These are phyloP conservation scores for Fonsecaea multimorphosa DNA, from an alignment of 2,329 filamentous ascomycete genomes.

Conservation along the genomic window DNA sequence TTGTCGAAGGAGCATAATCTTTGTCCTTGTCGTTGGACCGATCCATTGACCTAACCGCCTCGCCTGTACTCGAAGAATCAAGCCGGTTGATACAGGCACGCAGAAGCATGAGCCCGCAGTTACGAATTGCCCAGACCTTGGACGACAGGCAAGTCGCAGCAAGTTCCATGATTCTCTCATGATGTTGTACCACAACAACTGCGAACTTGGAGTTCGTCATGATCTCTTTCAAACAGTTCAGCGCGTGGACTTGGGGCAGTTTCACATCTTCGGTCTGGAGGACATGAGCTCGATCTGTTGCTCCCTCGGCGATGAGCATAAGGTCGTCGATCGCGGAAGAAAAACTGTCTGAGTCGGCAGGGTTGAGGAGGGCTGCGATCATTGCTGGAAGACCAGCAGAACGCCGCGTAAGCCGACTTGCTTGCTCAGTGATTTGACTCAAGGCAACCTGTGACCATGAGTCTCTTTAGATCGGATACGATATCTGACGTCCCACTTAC, in stretches of 20 bases:
- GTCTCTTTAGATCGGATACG: neutral
- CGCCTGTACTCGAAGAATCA: conserved; percentile 42
- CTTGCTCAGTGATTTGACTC: conserved; percentile 73
- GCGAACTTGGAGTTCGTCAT: conserved; percentile 83
- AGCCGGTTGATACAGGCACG: conserved; percentile 65
- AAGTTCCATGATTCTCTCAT: conserved; percentile 76
- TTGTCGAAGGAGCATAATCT: conserved; percentile 10
- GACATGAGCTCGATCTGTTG: conserved; percentile 28
- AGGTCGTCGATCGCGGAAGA: conserved; percentile 63
- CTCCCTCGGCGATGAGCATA: conserved; percentile 24
- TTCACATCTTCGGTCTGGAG: conserved; percentile 56
- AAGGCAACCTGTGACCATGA: conserved; percentile 62
- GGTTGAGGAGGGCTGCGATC: conserved; percentile 78
- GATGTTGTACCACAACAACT: conserved; percentile 72
- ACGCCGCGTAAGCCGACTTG: conserved; percentile 79
- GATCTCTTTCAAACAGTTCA: conserved; percentile 91
- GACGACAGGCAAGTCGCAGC: conserved; percentile 80
- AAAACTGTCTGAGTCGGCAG: conserved; percentile 66
- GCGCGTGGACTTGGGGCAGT: conserved; percentile 88
- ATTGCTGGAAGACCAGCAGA: conserved; percentile 91
- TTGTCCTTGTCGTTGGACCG: neutral
- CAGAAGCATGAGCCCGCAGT: conserved; percentile 88
- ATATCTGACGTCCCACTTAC: conserved; percentile 49
- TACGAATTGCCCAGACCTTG: conserved; percentile 89
- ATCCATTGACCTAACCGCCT: neutral